Conservation (phyloP, 192 early-diverging fungal species). For the Coemansia sp. region DNA sequence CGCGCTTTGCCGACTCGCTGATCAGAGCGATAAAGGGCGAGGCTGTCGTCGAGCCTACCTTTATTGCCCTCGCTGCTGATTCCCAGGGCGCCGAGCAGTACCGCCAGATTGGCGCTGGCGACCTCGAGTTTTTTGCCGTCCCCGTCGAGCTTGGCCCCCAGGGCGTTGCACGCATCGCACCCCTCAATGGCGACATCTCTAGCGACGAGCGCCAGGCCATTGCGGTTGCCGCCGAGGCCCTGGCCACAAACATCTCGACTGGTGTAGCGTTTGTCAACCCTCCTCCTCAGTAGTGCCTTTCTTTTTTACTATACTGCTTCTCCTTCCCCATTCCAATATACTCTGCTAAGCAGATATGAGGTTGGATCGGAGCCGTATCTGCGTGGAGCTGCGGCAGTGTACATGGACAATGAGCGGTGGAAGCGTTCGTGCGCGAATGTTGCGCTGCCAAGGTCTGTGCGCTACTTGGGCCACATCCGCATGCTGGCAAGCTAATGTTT, state of each 20-base stretch:
- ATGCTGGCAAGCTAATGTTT: no score
- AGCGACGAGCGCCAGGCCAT: constrained; percentile 80
- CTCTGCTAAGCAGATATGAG: not conserved
- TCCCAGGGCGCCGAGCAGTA: constrained; percentile 52
- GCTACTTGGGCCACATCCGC: not conserved
- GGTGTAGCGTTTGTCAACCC: constrained; percentile 77
- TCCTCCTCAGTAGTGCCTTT: constrained; percentile 7
- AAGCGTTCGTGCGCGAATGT: not conserved
- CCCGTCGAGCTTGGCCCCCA: constrained; percentile 72
- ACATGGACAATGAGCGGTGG: not conserved
- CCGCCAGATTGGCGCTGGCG: constrained; percentile 58
- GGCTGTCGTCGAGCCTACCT: constrained; percentile 87
- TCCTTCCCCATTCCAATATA: constrained; percentile 6
- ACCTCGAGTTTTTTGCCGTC: constrained; percentile 73
- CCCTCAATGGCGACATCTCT: constrained; percentile 65
- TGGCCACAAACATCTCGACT: constrained; percentile 88
- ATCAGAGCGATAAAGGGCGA: constrained; percentile 76
- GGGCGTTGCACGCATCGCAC: constrained; percentile 88
- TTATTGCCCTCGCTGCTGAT: constrained; percentile 66
- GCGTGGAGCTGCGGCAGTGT: not conserved
- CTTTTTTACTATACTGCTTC: not conserved
- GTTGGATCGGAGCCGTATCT: not conserved
- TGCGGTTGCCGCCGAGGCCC: constrained; percentile 74
- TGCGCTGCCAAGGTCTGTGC: not conserved
- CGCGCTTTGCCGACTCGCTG: constrained; percentile 90